These are phyloP conservation scores for Exserohilum turcica DNA, from an alignment of 2,329 filamentous ascomycete species.

Conservation along the genomic window DNA sequence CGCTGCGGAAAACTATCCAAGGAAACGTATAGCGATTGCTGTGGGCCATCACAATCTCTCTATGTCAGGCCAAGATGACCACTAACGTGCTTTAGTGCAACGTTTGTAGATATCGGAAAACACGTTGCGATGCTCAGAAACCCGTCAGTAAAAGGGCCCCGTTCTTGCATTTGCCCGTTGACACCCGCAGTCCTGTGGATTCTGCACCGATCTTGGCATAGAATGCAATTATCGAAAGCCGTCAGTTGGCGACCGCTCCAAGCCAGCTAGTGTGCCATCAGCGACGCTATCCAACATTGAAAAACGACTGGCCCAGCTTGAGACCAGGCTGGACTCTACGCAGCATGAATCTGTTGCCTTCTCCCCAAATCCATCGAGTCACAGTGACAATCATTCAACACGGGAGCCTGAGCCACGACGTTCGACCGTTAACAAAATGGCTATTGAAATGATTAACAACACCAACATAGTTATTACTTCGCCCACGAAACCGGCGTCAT, in stretches of 20 bases:
- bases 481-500: conserved; percentile 19
- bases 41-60: too few relatives aligned
- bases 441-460: conserved; percentile 20
- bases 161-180: conserved; percentile 3
- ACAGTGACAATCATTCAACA: conserved; percentile 1
- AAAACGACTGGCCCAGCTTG: conserved; percentile 29
- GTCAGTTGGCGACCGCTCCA: conserved; percentile 27
- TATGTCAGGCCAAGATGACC: not conserved
- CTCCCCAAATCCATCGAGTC: conserved; percentile 16
- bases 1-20: conserved; percentile 29
- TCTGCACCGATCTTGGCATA: conserved; percentile 36
- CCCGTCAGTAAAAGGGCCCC: conserved; percentile 15
- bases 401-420: conserved; percentile 16
- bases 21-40: not conserved
- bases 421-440: conserved; percentile 7
- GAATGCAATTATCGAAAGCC: conserved; percentile 37
- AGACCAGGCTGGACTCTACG: conserved; percentile 27
- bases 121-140: conserved; percentile 34
- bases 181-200: conserved; percentile 1
- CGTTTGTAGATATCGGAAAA: conserved; percentile 38
- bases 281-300: conserved; percentile 32
- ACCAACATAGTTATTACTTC: conserved; percentile 16
- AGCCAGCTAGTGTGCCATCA: conserved; percentile 16
- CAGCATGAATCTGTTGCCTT: conserved; percentile 12
- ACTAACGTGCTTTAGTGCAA: conserved; percentile 30